phyloP scores from a whole-genome alignment of 2,329 filamentous ascomycete species.

The Clathrospora elynae region DNA sequence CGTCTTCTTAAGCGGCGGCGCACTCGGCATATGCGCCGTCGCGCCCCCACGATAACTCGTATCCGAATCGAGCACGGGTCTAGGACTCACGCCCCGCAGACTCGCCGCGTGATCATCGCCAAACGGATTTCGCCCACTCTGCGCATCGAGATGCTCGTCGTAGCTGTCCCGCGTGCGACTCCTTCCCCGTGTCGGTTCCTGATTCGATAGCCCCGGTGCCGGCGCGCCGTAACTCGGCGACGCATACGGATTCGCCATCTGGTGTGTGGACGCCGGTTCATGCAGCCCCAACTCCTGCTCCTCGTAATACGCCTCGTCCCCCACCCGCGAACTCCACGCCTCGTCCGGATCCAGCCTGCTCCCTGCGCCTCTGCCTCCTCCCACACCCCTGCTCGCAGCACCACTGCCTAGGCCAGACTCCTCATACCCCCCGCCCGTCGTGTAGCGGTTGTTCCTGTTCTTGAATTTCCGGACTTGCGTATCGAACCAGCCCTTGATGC shows the following conservation, averaged over 20 bases:
- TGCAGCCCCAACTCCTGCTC: conserved; percentile 72
- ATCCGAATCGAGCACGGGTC: conserved; percentile 63
- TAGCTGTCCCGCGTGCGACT: conserved; percentile 56
- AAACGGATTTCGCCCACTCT: conserved; percentile 43
- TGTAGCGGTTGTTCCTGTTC: conserved; percentile 68
- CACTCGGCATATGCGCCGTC: conserved; percentile 50
- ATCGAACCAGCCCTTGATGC: conserved; percentile 74
- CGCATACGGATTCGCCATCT: conserved; percentile 43
- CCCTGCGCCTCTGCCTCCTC: conserved; percentile 46
- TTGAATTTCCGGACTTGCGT: conserved; percentile 68
- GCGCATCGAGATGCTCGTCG: conserved; percentile 39
- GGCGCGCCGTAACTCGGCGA: conserved; percentile 33
- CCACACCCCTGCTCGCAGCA: conserved; percentile 21
- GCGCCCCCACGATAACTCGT: conserved; percentile 46
- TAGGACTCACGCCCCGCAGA: conserved; percentile 74
- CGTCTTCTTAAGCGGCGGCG: conserved; percentile 38
- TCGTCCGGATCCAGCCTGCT: conserved; percentile 81
- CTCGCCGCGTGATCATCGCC: conserved; percentile 51
- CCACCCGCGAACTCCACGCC: conserved; percentile 82
- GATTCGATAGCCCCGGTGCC: conserved; percentile 25
- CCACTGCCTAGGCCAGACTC: conserved; percentile 59
- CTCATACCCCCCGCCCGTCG: conserved; percentile 75
- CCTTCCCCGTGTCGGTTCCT: conserved; percentile 49
- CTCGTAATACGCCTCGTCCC: conserved; percentile 77
- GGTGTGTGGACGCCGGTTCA: conserved; percentile 47